Evolutionary conservation across 208 protist genomes (phyloP).

Genomic region (Trypanosoma avium): DNA sequence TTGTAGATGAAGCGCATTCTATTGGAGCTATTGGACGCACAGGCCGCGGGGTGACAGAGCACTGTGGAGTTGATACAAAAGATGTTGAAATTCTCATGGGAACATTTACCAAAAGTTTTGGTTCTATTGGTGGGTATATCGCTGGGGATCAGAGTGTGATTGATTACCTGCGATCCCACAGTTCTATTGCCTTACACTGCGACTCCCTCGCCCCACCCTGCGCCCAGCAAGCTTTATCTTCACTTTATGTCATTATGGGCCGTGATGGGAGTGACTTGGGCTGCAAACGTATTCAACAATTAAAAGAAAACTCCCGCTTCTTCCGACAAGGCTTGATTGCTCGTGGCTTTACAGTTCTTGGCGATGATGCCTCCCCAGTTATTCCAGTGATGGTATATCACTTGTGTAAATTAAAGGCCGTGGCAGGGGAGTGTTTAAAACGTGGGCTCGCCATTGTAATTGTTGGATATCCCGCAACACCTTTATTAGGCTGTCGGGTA

Average conservation of each 20-base stretch:
- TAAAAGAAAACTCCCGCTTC: constrained; percentile 86
- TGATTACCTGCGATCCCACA: constrained; percentile 69
- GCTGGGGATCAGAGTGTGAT: constrained; percentile 82
- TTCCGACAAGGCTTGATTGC: constrained; percentile 79
- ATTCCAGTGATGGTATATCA: constrained; percentile 96
- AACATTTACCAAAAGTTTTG: constrained; percentile 98
- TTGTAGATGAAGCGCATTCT: constrained; percentile 98
- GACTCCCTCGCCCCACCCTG: constrained; percentile 87
- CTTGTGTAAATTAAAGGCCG: constrained; percentile 86
- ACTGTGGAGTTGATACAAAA: constrained; percentile 81
- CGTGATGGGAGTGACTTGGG: constrained; percentile 90
- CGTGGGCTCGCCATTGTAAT: constrained; percentile 95
- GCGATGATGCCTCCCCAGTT: constrained; percentile 94
- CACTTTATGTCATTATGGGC: constrained; percentile 88
- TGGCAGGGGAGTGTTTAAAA: constrained; percentile 88
- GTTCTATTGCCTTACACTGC: constrained; percentile 67
- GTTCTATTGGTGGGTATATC: constrained; percentile 96
- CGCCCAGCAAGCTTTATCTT: constrained; percentile 88
- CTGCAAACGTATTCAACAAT: constrained; percentile 70
- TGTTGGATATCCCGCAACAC: constrained; percentile 97
- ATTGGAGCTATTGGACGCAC: constrained; percentile 95
- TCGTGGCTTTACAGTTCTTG: constrained; percentile 81
- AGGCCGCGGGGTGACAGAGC: constrained; percentile 95
- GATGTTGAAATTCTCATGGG: constrained; percentile 95
- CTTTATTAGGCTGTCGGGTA: constrained; percentile 88